Base-by-base conservation (phyloP, 768 basidiomycete genomes). In the Dioszegia hungarica region DNA sequence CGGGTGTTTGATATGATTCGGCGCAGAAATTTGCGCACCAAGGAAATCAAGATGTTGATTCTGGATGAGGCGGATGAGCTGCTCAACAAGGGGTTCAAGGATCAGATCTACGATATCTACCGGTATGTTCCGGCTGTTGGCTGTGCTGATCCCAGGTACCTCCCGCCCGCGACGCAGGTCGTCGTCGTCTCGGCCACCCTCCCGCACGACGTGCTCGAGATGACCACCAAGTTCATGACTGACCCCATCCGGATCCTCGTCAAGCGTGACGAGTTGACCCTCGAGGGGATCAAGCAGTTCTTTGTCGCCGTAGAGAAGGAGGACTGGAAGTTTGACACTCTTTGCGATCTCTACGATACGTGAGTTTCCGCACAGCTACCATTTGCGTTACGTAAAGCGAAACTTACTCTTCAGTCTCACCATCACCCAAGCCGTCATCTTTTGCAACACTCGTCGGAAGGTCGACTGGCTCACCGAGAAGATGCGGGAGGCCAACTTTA, bases 1-100 rank as follows among this genome's bases (percentile, higher is more conserved):
- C 88, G 94, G 77, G 94, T 99, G 28, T 97, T 94, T 73, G 94
- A 99, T 79, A 97, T 97, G 92, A 98, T 99, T 80, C 84, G 92
- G 59, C 83, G 94, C 70, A 83, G 92, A 67, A 88, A 87, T 70
- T 81, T 99, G 59, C 85, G 90, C 57, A 97, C 94, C 47, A 85
- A 92, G 64, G 92, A 93, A 78, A 93, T 99, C 83, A 97, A 99
- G 64, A 75, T 74, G 73, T 67, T 77, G 55, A 72, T 73, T 41
- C 71, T 76, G 56, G 75, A 77, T 56, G 75, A 77, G 78, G 92
- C 93, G 56, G 94, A 99, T 75, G 93, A 97, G 75, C 80, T 99
- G 56, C 82, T 98, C 61, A 91, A 92, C 81, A 93, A 92, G 78
- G 94, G 94, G 20, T 97, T 99, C 86, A 94, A 92, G 79, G 93